A percentile compares a stretch with the other conserved stretches of the same genome.
These are phyloP conservation scores for Penicillium sp. DNA, from an alignment of 2,329 filamentous ascomycete species.

Conservation along the genomic window DNA sequence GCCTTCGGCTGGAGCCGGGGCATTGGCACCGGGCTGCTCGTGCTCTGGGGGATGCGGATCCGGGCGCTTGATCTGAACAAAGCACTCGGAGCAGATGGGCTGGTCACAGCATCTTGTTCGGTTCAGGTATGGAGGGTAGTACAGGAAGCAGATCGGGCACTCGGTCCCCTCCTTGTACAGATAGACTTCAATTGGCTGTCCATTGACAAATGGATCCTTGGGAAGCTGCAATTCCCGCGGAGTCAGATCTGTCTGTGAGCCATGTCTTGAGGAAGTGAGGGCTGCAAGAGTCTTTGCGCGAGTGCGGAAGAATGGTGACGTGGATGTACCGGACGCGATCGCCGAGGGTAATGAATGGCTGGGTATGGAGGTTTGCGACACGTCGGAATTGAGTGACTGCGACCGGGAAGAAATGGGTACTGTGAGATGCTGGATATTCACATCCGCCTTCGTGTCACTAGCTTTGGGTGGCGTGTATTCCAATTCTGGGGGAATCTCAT, in stretches of 20 bases:
- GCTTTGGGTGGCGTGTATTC: conserved; percentile 54
- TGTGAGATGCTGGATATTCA: conserved; percentile 70
- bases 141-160: conserved; percentile 95
- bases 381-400: conserved; percentile 77
- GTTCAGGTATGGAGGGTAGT: conserved; percentile 93
- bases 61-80: conserved; percentile 95
- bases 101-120: conserved; percentile 94
- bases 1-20: conserved; percentile 35
- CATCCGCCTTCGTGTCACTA: conserved; percentile 55
- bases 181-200: conserved; percentile 89
- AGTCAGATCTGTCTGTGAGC: conserved; percentile 69
- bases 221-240: conserved; percentile 80
- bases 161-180: conserved; percentile 89
- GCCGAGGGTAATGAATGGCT: conserved; percentile 65
- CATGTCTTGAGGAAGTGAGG: conserved; percentile 74
- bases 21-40: conserved; percentile 52
- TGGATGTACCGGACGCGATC: conserved; percentile 53
- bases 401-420: conserved; percentile 79
- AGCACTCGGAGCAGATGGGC: conserved; percentile 96
- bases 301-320: conserved; percentile 70
- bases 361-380: conserved; percentile 64
- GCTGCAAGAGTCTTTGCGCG: conserved; percentile 88
- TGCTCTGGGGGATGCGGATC: conserved; percentile 90
- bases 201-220: conserved; percentile 85
- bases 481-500: conserved; percentile 76